phyloP scores from a whole-genome alignment of 805 yeast genomes.

The Spathaspora hagerdaliae region DNA sequence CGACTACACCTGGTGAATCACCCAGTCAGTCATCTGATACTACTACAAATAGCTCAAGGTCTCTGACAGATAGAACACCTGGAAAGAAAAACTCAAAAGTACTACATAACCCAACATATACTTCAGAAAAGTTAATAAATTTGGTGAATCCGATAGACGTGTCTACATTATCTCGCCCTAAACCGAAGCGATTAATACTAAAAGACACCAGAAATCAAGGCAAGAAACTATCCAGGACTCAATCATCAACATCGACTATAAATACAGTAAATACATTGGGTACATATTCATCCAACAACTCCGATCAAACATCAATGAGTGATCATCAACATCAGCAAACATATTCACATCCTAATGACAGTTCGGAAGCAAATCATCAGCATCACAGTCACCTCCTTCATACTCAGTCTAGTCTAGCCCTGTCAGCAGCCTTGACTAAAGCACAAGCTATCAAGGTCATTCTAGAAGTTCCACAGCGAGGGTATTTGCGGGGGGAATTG shows the following conservation, averaged over 20 bases:
- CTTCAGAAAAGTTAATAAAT: conserved; percentile 55
- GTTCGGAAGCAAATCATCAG: conserved; percentile 3
- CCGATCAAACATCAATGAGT: conserved; percentile 9
- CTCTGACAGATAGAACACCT: not conserved
- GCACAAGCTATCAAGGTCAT: conserved; percentile 33
- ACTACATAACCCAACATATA: conserved; percentile 25
- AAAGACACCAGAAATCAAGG: conserved; percentile 41
- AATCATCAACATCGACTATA: conserved; percentile 7
- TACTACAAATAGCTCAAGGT: conserved; percentile 3
- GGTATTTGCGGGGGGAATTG: conserved; percentile 74
- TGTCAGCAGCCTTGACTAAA: conserved; percentile 10
- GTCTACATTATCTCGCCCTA: conserved; percentile 58
- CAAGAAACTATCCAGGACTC: conserved; percentile 4
- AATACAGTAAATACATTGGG: conserved; percentile 3
- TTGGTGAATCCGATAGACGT: conserved; percentile 76
- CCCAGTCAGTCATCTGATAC: not conserved
- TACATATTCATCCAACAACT: conserved; percentile 13
- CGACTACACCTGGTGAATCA: conserved; percentile 4
- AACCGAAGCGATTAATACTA: conserved; percentile 60
- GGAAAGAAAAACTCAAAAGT: conserved; percentile 22
- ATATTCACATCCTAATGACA: not conserved
- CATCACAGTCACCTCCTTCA: conserved; percentile 1
- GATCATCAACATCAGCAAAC: not conserved
- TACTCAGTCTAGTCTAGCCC: not conserved
- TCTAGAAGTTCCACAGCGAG: conserved; percentile 49